phyloP scores from a whole-genome alignment of 2,329 filamentous ascomycete species.

The Fusarium tjaetaba region DNA sequence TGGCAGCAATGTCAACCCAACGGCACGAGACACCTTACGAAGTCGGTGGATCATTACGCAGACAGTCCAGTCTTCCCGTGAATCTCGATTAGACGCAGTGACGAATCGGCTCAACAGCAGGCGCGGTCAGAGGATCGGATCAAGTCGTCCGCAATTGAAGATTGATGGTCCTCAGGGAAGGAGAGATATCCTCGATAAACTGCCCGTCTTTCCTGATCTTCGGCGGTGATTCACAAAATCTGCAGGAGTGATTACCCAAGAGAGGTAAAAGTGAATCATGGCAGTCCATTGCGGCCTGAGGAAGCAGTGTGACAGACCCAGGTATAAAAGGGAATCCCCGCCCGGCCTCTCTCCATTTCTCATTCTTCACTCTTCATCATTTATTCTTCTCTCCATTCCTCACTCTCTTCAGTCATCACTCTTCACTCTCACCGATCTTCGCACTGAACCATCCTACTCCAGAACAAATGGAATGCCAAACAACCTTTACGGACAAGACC shows the following conservation, averaged over 20 bases:
- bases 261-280: background rate
- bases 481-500: slow-evolving; percentile 52
- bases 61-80: background rate
- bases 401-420: background rate
- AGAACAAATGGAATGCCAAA: background rate
- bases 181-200: background rate
- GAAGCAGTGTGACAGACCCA: background rate
- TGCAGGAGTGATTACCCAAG: background rate
- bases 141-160: background rate
- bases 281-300: background rate
- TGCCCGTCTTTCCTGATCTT: background rate
- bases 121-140: background rate
- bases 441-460: background rate
- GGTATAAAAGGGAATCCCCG: background rate
- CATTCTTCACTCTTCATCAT: background rate
- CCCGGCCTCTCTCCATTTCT: background rate
- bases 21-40: too few species aligned
- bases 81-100: background rate
- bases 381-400: background rate
- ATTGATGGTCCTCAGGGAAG: background rate
- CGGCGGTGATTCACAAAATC: background rate
- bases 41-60: background rate
- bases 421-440: background rate
- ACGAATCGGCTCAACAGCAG: background rate
- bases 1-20: too few species aligned